Base-by-base conservation (phyloP, 306 rosid species). In the Cicer chorassanicum region DNA sequence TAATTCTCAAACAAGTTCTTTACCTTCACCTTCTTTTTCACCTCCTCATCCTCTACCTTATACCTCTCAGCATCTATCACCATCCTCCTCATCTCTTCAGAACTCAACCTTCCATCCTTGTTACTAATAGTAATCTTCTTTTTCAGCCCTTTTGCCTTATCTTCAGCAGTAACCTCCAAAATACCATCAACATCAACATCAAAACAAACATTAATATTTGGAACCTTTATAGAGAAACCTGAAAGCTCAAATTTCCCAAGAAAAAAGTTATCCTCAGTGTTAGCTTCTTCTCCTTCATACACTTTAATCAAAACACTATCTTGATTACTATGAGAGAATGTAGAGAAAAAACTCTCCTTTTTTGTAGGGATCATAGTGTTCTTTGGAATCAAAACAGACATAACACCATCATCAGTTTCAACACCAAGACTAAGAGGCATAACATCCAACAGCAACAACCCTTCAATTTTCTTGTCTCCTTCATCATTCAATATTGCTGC, bases 351-450 rank as follows among this genome's bases (percentile, higher is more conserved):
- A 0, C 13, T 65, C 48, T 84, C 78, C 4, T 61, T 84, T 69
- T 80, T 80, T 9, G 84, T 77, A 11, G 87, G 87, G 29, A 84
- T 73, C 19, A 29, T 67, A 11, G 82, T 80, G 5, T 84, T 80
- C 77, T 78, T 84, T 0, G 82, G 87, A 62, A 84, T 84, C 62
- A 84, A 18, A 38, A 77, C 80, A 7, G 80, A 72, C 87, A 84
- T 84, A 3, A 55, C 71, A 14, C 82, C 84, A n/a, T 60, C 80
- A 3, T 6, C 34, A 6, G 56, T 69, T 40, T 80, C 84, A 40
- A 84, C 24, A 0, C 87, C 87, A 46, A 84, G 65, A 70, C 87
- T 84, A 4, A 60, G 68, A 0, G 87, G 87, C 56, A 81, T 53
- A 8, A 80, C 84, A 72, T 84, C 87, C 0, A 84, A 72, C 63